Conservation (phyloP, 805 yeast species). For the Scheffersomyces lignosus region DNA sequence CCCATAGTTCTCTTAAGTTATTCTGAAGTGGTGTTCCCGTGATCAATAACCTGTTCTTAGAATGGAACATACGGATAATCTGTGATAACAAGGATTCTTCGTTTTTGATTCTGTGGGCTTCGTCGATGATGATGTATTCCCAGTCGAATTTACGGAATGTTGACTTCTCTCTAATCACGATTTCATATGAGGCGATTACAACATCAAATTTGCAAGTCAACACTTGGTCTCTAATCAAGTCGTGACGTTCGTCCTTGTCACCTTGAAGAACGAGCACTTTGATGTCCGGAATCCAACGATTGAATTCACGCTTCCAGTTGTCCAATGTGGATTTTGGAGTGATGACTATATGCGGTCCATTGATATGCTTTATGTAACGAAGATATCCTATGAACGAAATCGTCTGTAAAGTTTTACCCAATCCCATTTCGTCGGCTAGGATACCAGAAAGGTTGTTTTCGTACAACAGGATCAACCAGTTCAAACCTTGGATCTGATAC, state of each 20-base stretch:
- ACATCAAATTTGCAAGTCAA: conserved; percentile 70
- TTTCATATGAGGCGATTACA: conserved; percentile 70
- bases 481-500: conserved; percentile 78
- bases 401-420: conserved; percentile 80
- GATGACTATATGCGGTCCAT: conserved; percentile 74
- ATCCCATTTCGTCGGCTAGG: conserved; percentile 84
- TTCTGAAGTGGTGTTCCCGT: conserved; percentile 86
- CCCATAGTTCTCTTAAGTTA: conserved; percentile 80
- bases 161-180: conserved; percentile 73
- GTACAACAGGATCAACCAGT: conserved; percentile 71
- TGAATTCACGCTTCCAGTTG: conserved; percentile 78
- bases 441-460: conserved; percentile 73
- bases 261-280: conserved; percentile 71
- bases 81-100: conserved; percentile 73
- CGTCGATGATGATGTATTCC: conserved; percentile 79
- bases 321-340: conserved; percentile 81
- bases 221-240: conserved; percentile 50
- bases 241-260: conserved; percentile 64
- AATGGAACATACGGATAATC: conserved; percentile 69
- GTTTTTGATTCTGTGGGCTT: conserved; percentile 80
- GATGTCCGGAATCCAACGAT: conserved; percentile 79
- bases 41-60: conserved; percentile 66
- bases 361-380: conserved; percentile 56
- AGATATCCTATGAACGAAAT: conserved; percentile 74
- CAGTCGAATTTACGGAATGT: conserved; percentile 65